Base-by-base conservation (phyloP, 192 early-diverging fungal genomes). In the Coemansia sp. region DNA sequence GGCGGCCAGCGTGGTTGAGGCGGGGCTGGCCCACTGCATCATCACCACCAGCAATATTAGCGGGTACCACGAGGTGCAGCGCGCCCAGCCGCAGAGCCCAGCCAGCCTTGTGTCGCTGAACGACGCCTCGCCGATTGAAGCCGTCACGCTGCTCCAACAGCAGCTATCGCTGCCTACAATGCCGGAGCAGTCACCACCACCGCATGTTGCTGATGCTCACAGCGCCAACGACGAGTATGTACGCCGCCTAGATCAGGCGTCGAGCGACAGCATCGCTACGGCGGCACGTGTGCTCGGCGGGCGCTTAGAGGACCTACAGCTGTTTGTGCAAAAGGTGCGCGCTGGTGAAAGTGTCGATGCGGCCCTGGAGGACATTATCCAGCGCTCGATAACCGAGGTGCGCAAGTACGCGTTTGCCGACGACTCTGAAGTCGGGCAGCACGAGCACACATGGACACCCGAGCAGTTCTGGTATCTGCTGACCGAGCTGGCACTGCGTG, bases 401-500 rank as follows among this genome's bases (percentile, higher is more conserved):
- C 86, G 90, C 46, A 97, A 95, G 70, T 76, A 83, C 36, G 94
- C 90, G 0, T 87, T 95, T 46, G 83, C 83, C 27, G 85, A 91
- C 51, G 76, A 67, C 50, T 42, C 60, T 2, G 60, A 60, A 41
- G 51, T 68, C 8, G 60, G 61, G 12, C 62, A 64, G 25, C 45
- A 23, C 38, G 73, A 81, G 52, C 60, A 70, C 34, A 64, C 79
- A 17, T 99, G 97, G 95, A 84, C 81, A 28, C 70, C 87, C 1
- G 81, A 90, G 32, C 97, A 99, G 72, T 95, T 97, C 68, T 97
- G 93, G 92, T 78, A 83, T 34, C 65, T 97, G 20, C 73, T 94
- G 42, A 82, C 85, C 40, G 66, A 83, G 43, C 79, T 99, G 15
- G 81, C 85, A 12, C 69, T 58, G 21, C 35, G 74, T 4, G 72